phyloP scores from a whole-genome alignment of 352 stramenopile genomes.

The Aphanomyces stellatus region DNA sequence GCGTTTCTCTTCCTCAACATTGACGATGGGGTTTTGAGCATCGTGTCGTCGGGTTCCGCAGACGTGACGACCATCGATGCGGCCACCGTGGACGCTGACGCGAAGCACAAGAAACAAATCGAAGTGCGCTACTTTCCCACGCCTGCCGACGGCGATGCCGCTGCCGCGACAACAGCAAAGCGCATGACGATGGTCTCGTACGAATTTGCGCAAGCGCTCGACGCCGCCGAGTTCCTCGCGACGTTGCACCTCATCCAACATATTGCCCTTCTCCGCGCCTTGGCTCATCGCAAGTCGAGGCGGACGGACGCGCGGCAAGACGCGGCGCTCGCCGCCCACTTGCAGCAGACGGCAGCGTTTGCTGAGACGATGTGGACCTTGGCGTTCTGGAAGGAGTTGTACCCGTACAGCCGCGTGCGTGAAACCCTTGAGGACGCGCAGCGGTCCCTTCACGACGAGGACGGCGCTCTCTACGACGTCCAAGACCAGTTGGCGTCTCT shows the following conservation, averaged over 20 bases:
- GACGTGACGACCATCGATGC: background rate
- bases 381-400: slow-evolving; percentile 9
- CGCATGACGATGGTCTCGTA: background rate
- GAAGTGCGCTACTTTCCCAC: background rate
- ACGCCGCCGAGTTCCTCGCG: slow-evolving; percentile 3
- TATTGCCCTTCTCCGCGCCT: background rate
- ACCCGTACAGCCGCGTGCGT: background rate
- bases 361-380: slow-evolving; percentile 15
- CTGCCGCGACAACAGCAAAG: background rate
- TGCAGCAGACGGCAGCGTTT: slow-evolving; percentile 2
- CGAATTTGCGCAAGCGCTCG: background rate
- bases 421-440: background rate
- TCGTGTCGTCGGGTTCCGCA: too few relatives aligned
- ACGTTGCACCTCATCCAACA: slow-evolving; percentile 16
- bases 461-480: background rate
- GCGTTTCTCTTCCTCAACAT: background rate
- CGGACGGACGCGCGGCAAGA: background rate
- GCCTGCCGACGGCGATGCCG: background rate
- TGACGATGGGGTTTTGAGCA: background rate
- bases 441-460: background rate
- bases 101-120: background rate
- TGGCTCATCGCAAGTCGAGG: background rate
- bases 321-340: background rate
- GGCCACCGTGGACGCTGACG: background rate
- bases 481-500: background rate